Base-by-base conservation (phyloP, 345 rosid genomes). In the Syzygium oleosum region DNA sequence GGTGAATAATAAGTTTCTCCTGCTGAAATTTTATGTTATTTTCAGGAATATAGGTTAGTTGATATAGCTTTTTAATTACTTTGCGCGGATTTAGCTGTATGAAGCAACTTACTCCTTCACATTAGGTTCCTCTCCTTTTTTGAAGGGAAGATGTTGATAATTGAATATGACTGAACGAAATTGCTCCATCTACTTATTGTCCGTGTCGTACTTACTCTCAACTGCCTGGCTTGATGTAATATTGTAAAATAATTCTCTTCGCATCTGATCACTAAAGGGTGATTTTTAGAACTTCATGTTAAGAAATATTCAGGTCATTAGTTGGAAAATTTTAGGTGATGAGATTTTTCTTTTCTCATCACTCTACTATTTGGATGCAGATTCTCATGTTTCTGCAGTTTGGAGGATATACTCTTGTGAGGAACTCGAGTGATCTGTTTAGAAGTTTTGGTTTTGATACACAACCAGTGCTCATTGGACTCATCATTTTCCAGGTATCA, bases 341-440 rank as follows among this genome's bases (percentile, higher is more conserved):
- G 46, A 34, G 25, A 68, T 68, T 73, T 68, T 34, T 68, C 4
- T 11, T 34, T 22, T 73, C 49, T 73, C 83, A 21, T 34, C 43
- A 73, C 83, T 73, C 23, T 73, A 38, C 49, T 73, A 19, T 38
- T 12, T 2, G 27, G 83, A 38, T 85, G 91, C 95, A 98, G 99
- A 93, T 97, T 84, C 99, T 97, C 90, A 94, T 99, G 12, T 89
- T 98, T 63, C 91, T 96, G 91, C 99, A 97, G 88, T 98, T 96
- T 87, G 99, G 99, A 92, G 99, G 99, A 88, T 97, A 97, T 90
- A 95, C 99, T 85, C 99, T 98, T 89, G 99, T 98, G 88, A 96
- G 99, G 93, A 98, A 97, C 92, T 97, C 99, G 43, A 91, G 91
- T 65, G 99, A 96, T 91, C 98, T 98, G 89, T 97, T 98, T 90